Evolutionary conservation across 495 filamentous ascomycete species (phyloP), one percentile per base, ranked within the genome.

Genomic region (Amniculicola lignicola): DNA sequence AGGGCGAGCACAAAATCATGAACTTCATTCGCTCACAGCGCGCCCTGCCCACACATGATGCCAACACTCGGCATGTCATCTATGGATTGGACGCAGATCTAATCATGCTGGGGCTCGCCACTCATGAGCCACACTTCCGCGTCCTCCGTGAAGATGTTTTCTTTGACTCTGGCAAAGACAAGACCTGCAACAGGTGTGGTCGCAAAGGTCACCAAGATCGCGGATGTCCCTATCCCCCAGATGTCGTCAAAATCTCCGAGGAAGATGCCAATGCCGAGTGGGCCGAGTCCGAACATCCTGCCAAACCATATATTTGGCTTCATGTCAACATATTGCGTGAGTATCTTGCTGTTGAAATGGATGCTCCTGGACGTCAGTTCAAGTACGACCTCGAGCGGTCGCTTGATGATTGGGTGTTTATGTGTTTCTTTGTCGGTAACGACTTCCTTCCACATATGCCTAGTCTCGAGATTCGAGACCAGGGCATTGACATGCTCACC

Each of bases 1-100:
- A 99, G 72, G 93, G 93, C 68, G 93, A 99, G 69, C 93, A 99
- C 71, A 99, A 99, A 75, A 96, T 99, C 60, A 99, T 99, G 93
- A 82, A 95, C 38, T 99, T 97, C 65, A 80, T 99, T 57, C 84
- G 93, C 61, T 95, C 92, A 21, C 94, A 99, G 72, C 86, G 93
- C 58, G 78, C 84, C 29, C 89, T 87, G 24, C 88, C 91, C 0
- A 84, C 91, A 47, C 91, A 99, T 68, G 86, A 99, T 65, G 94
- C 93, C 25, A 97, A 99, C 68, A 96, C 94, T 12, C 85, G 85
- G 40, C 94, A 97, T 74, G 93, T 95, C 50, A 92, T 95, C 45
- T 96, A 95, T 66, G 90, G 90, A 41, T 77, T 96, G 64, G 93
- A 99, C 75, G 94, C 93, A 41, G 93, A 99, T 77, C 77, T 99